Percentiles rank a stretch among this genome's conserved stretches.
phyloP scores from a whole-genome alignment of 805 yeast species.

The Spathaspora sp. region DNA sequence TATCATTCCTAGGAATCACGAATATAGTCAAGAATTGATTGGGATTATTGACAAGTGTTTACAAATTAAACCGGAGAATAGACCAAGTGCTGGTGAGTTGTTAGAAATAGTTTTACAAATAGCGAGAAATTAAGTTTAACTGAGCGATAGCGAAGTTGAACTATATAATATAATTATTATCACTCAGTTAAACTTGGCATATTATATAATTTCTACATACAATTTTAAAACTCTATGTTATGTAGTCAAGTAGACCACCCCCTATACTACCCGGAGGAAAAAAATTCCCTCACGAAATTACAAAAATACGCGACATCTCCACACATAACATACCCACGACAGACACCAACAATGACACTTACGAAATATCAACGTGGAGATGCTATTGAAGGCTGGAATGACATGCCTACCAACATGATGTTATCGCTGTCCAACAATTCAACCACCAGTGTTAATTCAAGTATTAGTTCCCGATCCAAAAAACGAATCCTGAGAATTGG shows the following conservation, averaged over 20 bases:
- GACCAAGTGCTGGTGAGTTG: constrained; percentile 66
- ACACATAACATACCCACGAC: not conserved
- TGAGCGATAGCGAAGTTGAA: not conserved
- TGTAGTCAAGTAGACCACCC: too few species aligned
- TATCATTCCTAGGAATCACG: constrained; percentile 49
- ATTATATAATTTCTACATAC: too few species aligned
- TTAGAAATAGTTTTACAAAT: constrained; percentile 46
- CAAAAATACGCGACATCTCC: not conserved
- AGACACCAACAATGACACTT: constrained; percentile 17
- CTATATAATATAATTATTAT: not conserved
- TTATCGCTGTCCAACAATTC: constrained; percentile 5
- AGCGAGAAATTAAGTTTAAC: constrained; percentile 6
- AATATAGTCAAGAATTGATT: constrained; percentile 54
- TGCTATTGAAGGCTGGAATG: constrained; percentile 56
- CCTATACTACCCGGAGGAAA: not conserved
- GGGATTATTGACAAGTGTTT: constrained; percentile 59
- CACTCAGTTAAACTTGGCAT: too few species aligned
- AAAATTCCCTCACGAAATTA: not conserved
- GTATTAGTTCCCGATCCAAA: constrained; percentile 5
- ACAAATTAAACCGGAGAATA: constrained; percentile 50
- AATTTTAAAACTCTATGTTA: too few species aligned
- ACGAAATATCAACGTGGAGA: constrained; percentile 37
- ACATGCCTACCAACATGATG: constrained; percentile 44
- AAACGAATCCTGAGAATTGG: constrained; percentile 11
- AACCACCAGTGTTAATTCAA: not conserved